These are phyloP conservation scores for Penicillium brevicompactum DNA, from an alignment of 2,329 filamentous ascomycete species.

Conservation along the genomic window DNA sequence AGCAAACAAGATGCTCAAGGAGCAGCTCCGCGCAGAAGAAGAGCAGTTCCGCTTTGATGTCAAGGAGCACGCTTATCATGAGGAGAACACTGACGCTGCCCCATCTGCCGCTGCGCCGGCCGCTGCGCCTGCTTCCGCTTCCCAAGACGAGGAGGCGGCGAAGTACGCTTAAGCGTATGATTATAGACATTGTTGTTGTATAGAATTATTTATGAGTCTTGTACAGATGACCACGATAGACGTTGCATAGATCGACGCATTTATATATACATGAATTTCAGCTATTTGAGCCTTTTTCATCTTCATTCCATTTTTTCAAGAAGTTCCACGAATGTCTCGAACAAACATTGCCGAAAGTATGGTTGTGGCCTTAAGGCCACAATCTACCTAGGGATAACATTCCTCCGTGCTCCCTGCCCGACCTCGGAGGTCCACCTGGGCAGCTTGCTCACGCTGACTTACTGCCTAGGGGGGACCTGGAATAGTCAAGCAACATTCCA, in stretches of 20 bases:
- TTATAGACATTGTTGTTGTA: neutral
- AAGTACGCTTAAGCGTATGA: neutral
- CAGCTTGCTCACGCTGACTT: no score
- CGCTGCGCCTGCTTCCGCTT: neutral
- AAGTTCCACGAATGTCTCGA: no score
- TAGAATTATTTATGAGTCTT: neutral
- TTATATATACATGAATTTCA: neutral
- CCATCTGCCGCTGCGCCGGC: neutral
- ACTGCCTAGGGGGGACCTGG: no score
- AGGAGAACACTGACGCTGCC: conserved; percentile 15
- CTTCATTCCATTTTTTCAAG: no score
- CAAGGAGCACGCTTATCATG: conserved; percentile 25
- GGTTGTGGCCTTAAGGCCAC: neutral
- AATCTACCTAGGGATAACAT: neutral
- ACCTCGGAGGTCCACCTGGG: neutral
- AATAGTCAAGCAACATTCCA: no score
- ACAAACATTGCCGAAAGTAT: neutral
- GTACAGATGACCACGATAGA: conserved; percentile 1
- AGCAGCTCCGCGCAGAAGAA: conserved; percentile 38
- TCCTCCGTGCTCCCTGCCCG: neutral
- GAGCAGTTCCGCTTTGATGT: conserved; percentile 36
- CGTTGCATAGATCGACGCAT: neutral
- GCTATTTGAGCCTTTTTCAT: neutral
- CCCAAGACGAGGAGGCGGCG: neutral
- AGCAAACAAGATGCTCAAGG: conserved; percentile 38